Conservation (phyloP, 331 rosid genomes). For the Dryas integrifolia region DNA sequence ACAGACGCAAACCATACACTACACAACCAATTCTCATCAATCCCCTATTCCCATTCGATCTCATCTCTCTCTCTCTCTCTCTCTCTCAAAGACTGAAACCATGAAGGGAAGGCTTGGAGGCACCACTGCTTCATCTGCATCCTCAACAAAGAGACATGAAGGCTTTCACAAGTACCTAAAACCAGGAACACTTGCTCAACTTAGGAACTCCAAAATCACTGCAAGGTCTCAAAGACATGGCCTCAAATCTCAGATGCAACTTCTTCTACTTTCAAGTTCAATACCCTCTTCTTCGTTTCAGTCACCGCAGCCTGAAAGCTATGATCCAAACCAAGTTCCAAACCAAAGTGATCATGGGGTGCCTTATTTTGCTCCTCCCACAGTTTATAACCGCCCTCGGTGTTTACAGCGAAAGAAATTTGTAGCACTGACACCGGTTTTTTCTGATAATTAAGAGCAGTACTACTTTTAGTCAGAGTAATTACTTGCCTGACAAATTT, state of each 20-base stretch:
- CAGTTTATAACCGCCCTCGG: slow-evolving; percentile 14
- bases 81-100: neutral
- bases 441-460: neutral
- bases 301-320: neutral
- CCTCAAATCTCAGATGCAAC: neutral
- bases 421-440: slow-evolving; percentile 27
- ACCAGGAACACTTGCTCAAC: slow-evolving; percentile 38
- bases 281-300: neutral
- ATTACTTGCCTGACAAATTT: neutral
- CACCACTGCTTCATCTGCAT: neutral
- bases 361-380: slow-evolving; percentile 24
- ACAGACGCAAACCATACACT: neutral
- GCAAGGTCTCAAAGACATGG: neutral
- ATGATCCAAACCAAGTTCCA: neutral
- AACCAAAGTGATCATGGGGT: slow-evolving; percentile 14
- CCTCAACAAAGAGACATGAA: slow-evolving; percentile 3
- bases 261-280: neutral
- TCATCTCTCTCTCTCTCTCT: too few species aligned
- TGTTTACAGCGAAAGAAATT: slow-evolving; percentile 25
- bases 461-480: neutral
- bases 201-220: slow-evolving; percentile 33
- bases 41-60: neutral
- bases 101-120: slow-evolving; percentile 19
- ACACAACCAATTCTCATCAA: neutral
- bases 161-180: slow-evolving; percentile 26